Evolutionary conservation across 2,329 filamentous ascomycete species (phyloP).

Genomic region (Claviceps monticola): DNA sequence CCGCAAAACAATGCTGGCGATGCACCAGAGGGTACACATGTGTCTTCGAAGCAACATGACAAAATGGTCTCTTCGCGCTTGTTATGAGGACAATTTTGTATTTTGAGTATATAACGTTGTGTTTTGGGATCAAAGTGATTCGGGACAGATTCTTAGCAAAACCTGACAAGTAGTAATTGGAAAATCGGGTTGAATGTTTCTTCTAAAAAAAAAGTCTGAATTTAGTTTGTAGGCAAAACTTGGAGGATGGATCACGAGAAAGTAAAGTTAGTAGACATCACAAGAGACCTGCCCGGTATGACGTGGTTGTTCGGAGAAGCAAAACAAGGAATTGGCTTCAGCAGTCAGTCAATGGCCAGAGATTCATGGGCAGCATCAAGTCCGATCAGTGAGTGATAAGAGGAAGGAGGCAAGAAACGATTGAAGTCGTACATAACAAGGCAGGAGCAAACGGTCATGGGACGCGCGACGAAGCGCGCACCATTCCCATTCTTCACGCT

Average conservation of each 20-base stretch:
- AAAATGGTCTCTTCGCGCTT: background rate
- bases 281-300: background rate
- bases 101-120: background rate
- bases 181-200: background rate
- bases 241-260: background rate
- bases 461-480: background rate
- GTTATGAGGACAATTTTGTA: too few relatives aligned
- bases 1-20: constrained; percentile 1
- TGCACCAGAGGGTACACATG: background rate
- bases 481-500: background rate
- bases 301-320: background rate
- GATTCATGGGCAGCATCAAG: background rate
- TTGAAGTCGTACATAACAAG: constrained; percentile 1
- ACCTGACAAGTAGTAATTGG: background rate
- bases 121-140: background rate
- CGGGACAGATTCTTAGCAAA: background rate
- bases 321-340: background rate
- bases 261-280: background rate
- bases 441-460: constrained; percentile 2
- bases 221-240: background rate
- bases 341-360: background rate
- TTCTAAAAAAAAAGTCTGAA: background rate
- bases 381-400: background rate
- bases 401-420: constrained; percentile 2
- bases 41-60: constrained; percentile 3